A percentile compares a stretch with the other conserved stretches of the same genome.
Conservation (phyloP, 1,284 basidiomycete species). For the Moesziomyces sp. region DNA sequence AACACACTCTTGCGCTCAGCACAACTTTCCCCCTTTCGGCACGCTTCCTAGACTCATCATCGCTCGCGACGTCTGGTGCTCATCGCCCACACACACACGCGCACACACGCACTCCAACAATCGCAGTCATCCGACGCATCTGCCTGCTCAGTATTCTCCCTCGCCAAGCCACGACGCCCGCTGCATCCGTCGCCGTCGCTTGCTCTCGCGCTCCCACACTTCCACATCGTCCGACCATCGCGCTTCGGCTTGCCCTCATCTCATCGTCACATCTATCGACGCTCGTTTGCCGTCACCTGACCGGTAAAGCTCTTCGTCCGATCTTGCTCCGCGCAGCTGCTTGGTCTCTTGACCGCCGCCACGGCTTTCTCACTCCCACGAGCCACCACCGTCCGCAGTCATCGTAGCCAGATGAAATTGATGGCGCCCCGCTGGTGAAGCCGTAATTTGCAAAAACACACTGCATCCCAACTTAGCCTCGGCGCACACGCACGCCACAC, state of each 20-base stretch:
- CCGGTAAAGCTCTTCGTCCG: background rate
- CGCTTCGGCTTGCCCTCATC: background rate
- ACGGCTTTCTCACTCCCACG: background rate
- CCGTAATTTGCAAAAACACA: too few relatives aligned
- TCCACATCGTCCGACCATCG: too few relatives aligned
- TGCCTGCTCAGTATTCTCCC: background rate
- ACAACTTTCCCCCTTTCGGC: conserved; percentile 1
- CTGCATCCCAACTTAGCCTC: too few relatives aligned
- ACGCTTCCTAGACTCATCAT: conserved; percentile 45
- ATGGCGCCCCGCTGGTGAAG: too few relatives aligned
- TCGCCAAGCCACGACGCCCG: background rate
- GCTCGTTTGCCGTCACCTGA: background rate
- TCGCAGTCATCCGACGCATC: background rate
- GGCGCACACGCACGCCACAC: background rate
- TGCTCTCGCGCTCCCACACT: too few relatives aligned
- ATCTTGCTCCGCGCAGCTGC: background rate
- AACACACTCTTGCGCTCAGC: background rate
- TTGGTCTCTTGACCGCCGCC: background rate
- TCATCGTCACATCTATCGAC: background rate
- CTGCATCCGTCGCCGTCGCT: background rate
- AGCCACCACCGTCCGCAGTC: background rate
- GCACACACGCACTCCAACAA: background rate
- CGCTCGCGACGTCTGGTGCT: background rate
- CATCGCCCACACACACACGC: background rate
- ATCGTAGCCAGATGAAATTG: background rate